Percentiles rank a stretch among this genome's conserved stretches.
phyloP scores from a whole-genome alignment of 2,329 filamentous ascomycete species.

The Exophiala bonariae region DNA sequence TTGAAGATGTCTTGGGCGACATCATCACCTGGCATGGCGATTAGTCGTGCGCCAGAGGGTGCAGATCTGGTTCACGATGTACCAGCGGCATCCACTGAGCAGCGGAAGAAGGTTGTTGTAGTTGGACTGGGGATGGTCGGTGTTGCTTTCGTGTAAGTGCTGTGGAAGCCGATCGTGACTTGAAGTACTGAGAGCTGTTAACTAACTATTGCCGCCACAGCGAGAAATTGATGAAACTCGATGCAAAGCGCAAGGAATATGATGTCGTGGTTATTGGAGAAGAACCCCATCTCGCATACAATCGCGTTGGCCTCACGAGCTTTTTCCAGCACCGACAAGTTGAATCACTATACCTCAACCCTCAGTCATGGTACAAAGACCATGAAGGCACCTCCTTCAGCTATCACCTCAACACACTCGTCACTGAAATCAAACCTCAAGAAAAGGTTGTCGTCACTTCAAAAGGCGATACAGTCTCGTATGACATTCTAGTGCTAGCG shows the following conservation, averaged over 20 bases:
- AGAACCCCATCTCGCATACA: conserved; percentile 84
- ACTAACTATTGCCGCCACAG: conserved; percentile 44
- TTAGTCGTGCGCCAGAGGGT: conserved; percentile 26
- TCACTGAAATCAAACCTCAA: conserved; percentile 65
- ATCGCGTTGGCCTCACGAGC: conserved; percentile 82
- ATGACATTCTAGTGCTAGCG: conserved; percentile 80
- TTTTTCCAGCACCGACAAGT: conserved; percentile 86
- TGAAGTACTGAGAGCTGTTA: neutral
- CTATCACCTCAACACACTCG: conserved; percentile 73
- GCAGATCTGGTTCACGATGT: conserved; percentile 21
- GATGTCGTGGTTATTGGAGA: conserved; percentile 84
- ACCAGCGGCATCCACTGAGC: conserved; percentile 18
- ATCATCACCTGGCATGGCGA: conserved; percentile 31
- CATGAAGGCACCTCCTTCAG: conserved; percentile 67
- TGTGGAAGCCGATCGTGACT: neutral
- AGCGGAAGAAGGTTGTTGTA: conserved; percentile 71
- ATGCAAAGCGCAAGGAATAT: conserved; percentile 72
- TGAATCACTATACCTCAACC: conserved; percentile 86
- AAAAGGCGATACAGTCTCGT: conserved; percentile 67
- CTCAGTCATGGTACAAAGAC: conserved; percentile 74
- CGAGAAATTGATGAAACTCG: conserved; percentile 85
- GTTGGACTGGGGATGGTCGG: conserved; percentile 92
- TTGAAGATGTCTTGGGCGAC: conserved; percentile 15
- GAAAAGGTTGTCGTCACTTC: conserved; percentile 70
- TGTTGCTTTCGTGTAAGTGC: conserved; percentile 77